Conservation (phyloP, 228 moss, liverwort and hornwort species). For the Sphagnum magellanicum region DNA sequence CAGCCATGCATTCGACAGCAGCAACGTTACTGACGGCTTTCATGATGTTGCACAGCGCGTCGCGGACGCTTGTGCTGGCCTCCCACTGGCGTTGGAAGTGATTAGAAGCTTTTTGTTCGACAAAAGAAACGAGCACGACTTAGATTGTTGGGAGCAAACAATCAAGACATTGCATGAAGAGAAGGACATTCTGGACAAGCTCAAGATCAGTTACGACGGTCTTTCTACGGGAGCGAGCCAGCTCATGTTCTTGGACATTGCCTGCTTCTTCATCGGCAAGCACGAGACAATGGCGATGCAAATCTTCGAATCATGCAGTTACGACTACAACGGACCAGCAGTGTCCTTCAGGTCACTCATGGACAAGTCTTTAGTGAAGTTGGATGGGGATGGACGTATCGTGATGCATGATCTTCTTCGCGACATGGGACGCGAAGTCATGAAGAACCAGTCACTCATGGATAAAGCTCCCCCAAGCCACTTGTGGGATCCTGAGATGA, state of each 20-base stretch:
- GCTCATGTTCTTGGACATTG: slow-evolving; percentile 37
- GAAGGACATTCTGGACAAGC: neutral
- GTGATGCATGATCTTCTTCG: slow-evolving; percentile 18
- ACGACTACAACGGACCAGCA: neutral
- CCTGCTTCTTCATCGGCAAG: slow-evolving; percentile 24
- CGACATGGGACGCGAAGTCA: slow-evolving; percentile 6
- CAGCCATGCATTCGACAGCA: slow-evolving; percentile 11
- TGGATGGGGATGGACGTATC: slow-evolving; percentile 7
- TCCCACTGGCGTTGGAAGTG: slow-evolving; percentile 21
- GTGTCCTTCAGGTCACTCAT: neutral
- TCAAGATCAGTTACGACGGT: slow-evolving; percentile 29
- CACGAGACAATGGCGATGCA: slow-evolving; percentile 12
- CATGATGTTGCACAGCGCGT: slow-evolving; percentile 10
- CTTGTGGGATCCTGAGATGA: slow-evolving; percentile 11
- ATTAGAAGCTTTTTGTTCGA: slow-evolving; percentile 14
- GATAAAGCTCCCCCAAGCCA: neutral
- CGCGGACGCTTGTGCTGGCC: slow-evolving; percentile 7
- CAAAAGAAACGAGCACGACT: neutral
- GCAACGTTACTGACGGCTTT: neutral
- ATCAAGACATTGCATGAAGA: neutral
- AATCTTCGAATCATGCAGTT: slow-evolving; percentile 21
- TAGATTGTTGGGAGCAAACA: slow-evolving; percentile 14
- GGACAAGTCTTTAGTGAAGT: slow-evolving; percentile 12
- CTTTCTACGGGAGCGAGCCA: neutral
- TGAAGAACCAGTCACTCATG: neutral